Base-by-base conservation (phyloP, 2,329 filamentous ascomycete species). In the Ophiosphaerella korrae region DNA sequence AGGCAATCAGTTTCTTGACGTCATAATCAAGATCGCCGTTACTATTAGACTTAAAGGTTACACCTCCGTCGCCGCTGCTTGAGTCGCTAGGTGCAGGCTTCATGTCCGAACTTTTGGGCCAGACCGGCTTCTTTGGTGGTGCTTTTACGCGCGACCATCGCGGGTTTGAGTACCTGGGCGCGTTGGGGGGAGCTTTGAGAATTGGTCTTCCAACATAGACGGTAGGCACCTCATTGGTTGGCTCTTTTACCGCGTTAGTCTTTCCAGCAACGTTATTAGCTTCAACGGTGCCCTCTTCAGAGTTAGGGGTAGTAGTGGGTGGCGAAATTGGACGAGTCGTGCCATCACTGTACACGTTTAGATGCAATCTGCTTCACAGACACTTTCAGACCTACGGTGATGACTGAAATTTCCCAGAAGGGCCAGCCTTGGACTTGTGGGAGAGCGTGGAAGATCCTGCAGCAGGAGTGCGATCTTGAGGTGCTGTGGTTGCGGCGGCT, bases 1-100 rank as follows among this genome's bases (percentile, higher is more conserved):
- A 82, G 48, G 78, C 78, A 4, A 67, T 51, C 2, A 78, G 60
- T 48, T 73, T 68, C 48, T 67, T 67, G 41, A 72, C 57, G 24
- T 74, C 70, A 39, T 73, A 71, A 11, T 68, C 37, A 0, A 64
- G 66, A 35, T 74, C 69, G 6, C 67, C 68, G 8, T 67, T 55
- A 48, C 68, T 70, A 36, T 70, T 52, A 2, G 68, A 70, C 24
- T 50, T 53, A 37, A 53, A 61, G 4, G 16, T 36, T 9, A 66
- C 34, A 2, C 66, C 69, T 1, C 65, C 65, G 21, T 65, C 63
- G 44, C 53, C 61, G n/a, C 62, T 53, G 18, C 16, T 33, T 6
- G 35, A 33, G 18, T 48, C 55, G 1, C 40, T 47, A 6, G 64
- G 53, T 7, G 45, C 18, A 3, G 58, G 42, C 36, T 52, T 66